Evolutionary conservation across 176 grass and related monocot species (phyloP), one percentile per base, ranked within the genome.

Genomic region (Urochloa ruziziensis): DNA sequence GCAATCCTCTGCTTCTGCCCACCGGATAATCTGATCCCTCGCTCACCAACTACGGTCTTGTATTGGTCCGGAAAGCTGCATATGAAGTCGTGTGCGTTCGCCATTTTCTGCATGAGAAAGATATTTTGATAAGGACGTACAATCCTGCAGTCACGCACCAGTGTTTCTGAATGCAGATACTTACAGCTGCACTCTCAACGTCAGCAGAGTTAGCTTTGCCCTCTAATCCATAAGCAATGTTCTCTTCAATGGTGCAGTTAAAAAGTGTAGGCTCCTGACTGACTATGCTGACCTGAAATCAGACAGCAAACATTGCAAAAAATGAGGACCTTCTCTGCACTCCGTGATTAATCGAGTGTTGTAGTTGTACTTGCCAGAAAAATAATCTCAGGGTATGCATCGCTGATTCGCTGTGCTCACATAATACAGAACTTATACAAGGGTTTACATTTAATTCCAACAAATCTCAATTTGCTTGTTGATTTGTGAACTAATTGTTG

Each of bases 1-100:
- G 96, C 96, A 7, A 98, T 84, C 85, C 96, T 95, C 73, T 98
- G 96, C 82, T 98, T 98, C 85, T 98, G 96, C 46, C 96, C 96
- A 4, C 96, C 93, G 0, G 96, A 98, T 70, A 98, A 84, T 56
- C 96, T 93, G 79, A 98, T 88, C 30, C 96, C 96, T 30, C 96
- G 80, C 80, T 98, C 96, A 13, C 96, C 96, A 6, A 98, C 96
- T 0, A 95, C 67, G 8, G 96, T 98, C 59, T 94, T 91, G 73
- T 98, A 98, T 44, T 98, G 85, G 3, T 98, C 93, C 0, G 96
- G 96, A 79, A 98, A 98, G 43, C 78, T 82, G 51, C 87, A 95
- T 89, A 98, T 87, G 76, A 98, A 98, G 51, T 76, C 82, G 12
- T 98, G 96, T 3, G 96, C 96, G 44, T 98, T 98, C 61, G 96